Percentiles rank a stretch among this genome's conserved stretches.
Conservation (phyloP, 148 eudicot genomes). For the Pouteria glomerata region DNA sequence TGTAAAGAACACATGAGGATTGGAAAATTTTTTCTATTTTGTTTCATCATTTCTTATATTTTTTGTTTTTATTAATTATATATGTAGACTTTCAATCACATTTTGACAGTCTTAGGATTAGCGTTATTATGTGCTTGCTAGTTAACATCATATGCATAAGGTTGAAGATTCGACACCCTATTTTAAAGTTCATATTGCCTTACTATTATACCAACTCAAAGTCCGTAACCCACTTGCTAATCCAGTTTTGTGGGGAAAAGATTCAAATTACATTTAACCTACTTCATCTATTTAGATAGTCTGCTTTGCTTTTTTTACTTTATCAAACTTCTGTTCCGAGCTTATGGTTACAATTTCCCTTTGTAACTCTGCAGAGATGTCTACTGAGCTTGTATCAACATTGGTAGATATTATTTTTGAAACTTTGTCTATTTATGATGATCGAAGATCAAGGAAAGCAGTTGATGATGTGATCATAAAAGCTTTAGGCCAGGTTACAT, state of each 20-base stretch:
- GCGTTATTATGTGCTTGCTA: neutral
- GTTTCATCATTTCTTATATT: too few relatives aligned
- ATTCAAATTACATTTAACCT: neutral
- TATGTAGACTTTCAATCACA: too few relatives aligned
- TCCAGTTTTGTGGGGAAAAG: neutral
- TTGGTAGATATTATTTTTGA: conserved; percentile 72
- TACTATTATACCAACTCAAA: neutral
- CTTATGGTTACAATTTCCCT: neutral
- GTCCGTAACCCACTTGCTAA: neutral
- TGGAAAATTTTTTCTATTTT: too few relatives aligned
- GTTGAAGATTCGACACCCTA: neutral
- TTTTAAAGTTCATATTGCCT: neutral
- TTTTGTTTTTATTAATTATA: too few relatives aligned
- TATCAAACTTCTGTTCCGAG: conserved; percentile 1
- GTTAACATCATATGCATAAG: neutral
- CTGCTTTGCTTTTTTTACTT: neutral
- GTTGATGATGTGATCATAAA: conserved; percentile 75
- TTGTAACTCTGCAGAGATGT: conserved; percentile 48
- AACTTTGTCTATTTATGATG: conserved; percentile 75
- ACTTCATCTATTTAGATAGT: neutral
- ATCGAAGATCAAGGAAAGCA: conserved; percentile 71
- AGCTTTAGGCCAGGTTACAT: conserved; percentile 47
- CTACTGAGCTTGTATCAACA: conserved; percentile 53
- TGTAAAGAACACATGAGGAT: too few relatives aligned
- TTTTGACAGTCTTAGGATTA: neutral